phyloP scores from a whole-genome alignment of 768 basidiomycete species.

The Podaxis mareebaensis region DNA sequence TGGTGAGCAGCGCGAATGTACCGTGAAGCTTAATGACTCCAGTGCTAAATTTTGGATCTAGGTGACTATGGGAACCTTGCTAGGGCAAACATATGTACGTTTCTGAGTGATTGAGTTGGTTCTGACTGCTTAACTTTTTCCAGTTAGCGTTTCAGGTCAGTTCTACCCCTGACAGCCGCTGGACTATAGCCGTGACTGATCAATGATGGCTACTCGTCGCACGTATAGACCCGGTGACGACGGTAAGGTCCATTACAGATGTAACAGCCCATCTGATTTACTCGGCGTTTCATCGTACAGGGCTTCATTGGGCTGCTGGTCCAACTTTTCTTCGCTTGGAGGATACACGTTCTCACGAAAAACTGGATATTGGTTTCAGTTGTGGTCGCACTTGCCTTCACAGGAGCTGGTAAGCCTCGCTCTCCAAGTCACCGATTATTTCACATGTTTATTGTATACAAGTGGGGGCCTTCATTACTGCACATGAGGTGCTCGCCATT shows the following conservation, averaged over 20 bases:
- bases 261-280: not conserved
- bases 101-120: not conserved
- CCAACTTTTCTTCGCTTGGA: slow-evolving; percentile 48
- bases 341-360: slow-evolving; percentile 28
- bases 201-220: not conserved
- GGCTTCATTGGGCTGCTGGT: slow-evolving; percentile 44
- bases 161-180: not conserved
- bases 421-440: not conserved
- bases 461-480: slow-evolving; percentile 29
- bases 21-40: not conserved
- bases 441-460: not conserved
- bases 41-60: not conserved
- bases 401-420: slow-evolving; percentile 22
- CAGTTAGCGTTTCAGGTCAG: not conserved
- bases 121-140: not conserved
- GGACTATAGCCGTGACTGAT: not conserved
- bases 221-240: not conserved
- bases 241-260: not conserved
- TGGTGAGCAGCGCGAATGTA: slow-evolving; percentile 29
- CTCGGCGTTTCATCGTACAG: slow-evolving; percentile 22
- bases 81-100: slow-evolving; percentile 11
- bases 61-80: slow-evolving; percentile 20
- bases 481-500: slow-evolving; percentile 24
- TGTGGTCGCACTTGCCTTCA: slow-evolving; percentile 20
- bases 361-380: slow-evolving; percentile 21